Conservation (phyloP, 352 stramenopile species). For the Phytopythium vexans region DNA sequence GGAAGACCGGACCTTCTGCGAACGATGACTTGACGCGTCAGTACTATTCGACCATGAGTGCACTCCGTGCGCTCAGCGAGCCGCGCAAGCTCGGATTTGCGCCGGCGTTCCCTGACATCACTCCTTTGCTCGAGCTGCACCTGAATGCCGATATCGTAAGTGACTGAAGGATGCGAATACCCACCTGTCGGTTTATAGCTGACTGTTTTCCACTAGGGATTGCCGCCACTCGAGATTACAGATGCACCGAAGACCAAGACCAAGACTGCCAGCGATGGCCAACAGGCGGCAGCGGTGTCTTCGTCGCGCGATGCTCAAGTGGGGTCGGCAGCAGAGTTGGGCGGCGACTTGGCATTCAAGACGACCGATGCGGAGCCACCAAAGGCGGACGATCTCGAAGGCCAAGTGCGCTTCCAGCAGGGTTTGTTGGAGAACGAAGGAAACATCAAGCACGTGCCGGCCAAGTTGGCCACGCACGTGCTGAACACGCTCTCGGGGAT, state of each 20-base stretch:
- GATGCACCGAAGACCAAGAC: too few species aligned
- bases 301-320: too few species aligned
- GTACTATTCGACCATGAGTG: conserved; percentile 57
- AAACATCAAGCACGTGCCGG: conserved; percentile 72
- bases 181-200: too few species aligned
- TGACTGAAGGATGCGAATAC: not conserved
- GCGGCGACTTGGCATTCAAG: too few species aligned
- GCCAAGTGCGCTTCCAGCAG: conserved; percentile 68
- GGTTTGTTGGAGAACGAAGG: conserved; percentile 68
- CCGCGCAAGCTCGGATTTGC: conserved; percentile 47
- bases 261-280: too few species aligned
- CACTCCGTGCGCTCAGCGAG: conserved; percentile 48
- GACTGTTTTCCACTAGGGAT: too few species aligned
- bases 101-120: conserved; percentile 52
- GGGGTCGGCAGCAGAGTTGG: too few species aligned
- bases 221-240: too few species aligned
- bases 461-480: conserved; percentile 65
- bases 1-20: conserved; percentile 19
- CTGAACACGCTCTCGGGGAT: conserved; percentile 63
- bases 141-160: conserved; percentile 52
- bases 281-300: too few species aligned
- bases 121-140: conserved; percentile 49
- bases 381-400: conserved; percentile 52
- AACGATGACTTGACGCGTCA: conserved; percentile 17
- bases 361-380: conserved; percentile 13